These are phyloP conservation scores for Saturnispora serradocipensis DNA, from an alignment of 805 yeast genomes.

Conservation along the genomic window DNA sequence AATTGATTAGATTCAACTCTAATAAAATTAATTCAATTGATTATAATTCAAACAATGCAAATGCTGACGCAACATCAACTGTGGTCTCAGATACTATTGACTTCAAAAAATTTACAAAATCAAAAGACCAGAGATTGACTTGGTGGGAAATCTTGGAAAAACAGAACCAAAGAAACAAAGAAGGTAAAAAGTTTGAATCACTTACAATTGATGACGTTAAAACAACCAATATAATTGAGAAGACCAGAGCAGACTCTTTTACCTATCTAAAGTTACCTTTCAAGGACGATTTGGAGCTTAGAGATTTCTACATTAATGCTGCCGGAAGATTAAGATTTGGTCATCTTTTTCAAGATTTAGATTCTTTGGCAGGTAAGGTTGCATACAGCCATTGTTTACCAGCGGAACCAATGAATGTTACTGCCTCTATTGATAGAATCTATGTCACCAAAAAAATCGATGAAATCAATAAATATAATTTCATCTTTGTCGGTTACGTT, in stretches of 20 bases:
- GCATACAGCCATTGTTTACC: slow-evolving; percentile 93
- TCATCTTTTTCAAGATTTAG: slow-evolving; percentile 88
- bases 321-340: slow-evolving; percentile 90
- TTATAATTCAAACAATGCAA: slow-evolving; percentile 14
- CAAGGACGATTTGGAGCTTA: slow-evolving; percentile 69
- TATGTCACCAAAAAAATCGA: slow-evolving; percentile 80
- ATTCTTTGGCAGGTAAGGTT: slow-evolving; percentile 88
- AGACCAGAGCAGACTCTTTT: slow-evolving; percentile 71
- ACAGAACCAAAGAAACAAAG: slow-evolving; percentile 56
- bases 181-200: slow-evolving; percentile 66
- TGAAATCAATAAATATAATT: slow-evolving; percentile 63
- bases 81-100: slow-evolving; percentile 53
- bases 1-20: background rate
- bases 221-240: slow-evolving; percentile 60
- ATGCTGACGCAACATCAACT: slow-evolving; percentile 68
- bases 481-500: slow-evolving; percentile 81
- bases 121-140: slow-evolving; percentile 42
- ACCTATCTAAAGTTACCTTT: slow-evolving; percentile 66
- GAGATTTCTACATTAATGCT: slow-evolving; percentile 84
- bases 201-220: slow-evolving; percentile 65
- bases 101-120: slow-evolving; percentile 32
- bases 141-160: slow-evolving; percentile 84
- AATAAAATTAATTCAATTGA: background rate
- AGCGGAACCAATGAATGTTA: slow-evolving; percentile 90
- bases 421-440: slow-evolving; percentile 90